Evolutionary conservation across 495 filamentous ascomycete genomes (phyloP).

Genomic region (Penicillium cosmopolitanum): DNA sequence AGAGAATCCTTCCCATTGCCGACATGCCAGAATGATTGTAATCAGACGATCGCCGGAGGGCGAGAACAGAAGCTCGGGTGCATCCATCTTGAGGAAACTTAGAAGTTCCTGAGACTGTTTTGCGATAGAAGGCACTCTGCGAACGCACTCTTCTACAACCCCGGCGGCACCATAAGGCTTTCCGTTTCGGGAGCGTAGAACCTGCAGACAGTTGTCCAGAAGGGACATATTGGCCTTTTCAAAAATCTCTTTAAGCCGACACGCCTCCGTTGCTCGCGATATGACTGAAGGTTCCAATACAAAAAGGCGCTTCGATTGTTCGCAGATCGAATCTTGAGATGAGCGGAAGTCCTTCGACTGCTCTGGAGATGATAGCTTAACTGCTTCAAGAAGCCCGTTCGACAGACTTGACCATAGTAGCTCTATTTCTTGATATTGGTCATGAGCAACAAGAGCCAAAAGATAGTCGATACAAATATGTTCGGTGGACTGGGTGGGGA

Average conservation of each 20-base stretch:
- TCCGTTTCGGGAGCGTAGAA: conserved; percentile 65
- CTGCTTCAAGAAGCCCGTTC: conserved; percentile 58
- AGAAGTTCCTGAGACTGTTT: conserved; percentile 39
- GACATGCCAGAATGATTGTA: conserved; percentile 42
- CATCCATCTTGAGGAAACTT: conserved; percentile 49
- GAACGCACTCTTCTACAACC: conserved; percentile 56
- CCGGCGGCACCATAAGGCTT: conserved; percentile 82
- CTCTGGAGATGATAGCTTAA: conserved; percentile 74
- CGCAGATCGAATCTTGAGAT: conserved; percentile 68
- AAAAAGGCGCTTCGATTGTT: conserved; percentile 66
- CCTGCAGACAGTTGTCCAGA: conserved; percentile 51
- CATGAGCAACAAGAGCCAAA: conserved; percentile 28
- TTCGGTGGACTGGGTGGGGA: conserved; percentile 43
- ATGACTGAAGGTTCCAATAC: conserved; percentile 53
- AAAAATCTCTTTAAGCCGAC: conserved; percentile 27
- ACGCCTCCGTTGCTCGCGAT: conserved; percentile 29
- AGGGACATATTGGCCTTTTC: conserved; percentile 38
- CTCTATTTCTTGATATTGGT: conserved; percentile 38
- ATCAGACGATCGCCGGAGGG: conserved; percentile 56
- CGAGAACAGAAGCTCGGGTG: conserved; percentile 56
- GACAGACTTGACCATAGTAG: conserved; percentile 58
- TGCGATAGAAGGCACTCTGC: conserved; percentile 45
- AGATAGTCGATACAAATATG: conserved; percentile 46
- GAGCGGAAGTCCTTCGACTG: conserved; percentile 72
- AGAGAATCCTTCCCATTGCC: conserved; percentile 45